Conservation (phyloP, 306 rosid genomes). For the Citrullus mucosospermus region DNA sequence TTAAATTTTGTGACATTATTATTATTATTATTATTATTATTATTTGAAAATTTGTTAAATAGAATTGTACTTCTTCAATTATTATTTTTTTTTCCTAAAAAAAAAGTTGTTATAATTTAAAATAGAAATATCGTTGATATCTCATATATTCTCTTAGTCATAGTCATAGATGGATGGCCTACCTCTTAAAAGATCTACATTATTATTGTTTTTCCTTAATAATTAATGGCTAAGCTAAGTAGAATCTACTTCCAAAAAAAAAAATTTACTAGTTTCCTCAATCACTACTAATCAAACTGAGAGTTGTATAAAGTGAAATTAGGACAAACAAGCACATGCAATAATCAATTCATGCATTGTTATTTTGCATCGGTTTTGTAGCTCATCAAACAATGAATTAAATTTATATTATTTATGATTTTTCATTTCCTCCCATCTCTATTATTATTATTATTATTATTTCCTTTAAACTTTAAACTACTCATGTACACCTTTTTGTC, state of each 20-base stretch:
- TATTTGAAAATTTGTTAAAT: too few relatives aligned
- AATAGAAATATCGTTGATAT: not conserved
- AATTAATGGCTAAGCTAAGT: not conserved
- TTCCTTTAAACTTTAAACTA: too few relatives aligned
- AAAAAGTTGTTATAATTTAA: not conserved
- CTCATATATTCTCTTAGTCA: not conserved
- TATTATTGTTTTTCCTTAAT: not conserved
- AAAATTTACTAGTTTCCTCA: not conserved
- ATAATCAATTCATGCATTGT: not conserved
- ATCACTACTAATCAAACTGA: not conserved
- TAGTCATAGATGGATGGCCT: not conserved
- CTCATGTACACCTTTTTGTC: not conserved
- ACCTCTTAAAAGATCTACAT: not conserved
- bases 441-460: not conserved
- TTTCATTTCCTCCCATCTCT: not conserved
- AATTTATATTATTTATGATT: not conserved
- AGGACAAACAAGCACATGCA: not conserved
- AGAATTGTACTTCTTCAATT: not conserved
- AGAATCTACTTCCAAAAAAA: not conserved
- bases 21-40: too few relatives aligned
- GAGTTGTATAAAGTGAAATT: not conserved
- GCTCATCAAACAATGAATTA: not conserved
- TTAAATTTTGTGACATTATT: too few relatives aligned
- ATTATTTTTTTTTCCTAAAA: not conserved
- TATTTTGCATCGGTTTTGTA: not conserved